Base-by-base conservation (phyloP, 1,139 yeast species). In the Nakaseomyces delphensis region DNA sequence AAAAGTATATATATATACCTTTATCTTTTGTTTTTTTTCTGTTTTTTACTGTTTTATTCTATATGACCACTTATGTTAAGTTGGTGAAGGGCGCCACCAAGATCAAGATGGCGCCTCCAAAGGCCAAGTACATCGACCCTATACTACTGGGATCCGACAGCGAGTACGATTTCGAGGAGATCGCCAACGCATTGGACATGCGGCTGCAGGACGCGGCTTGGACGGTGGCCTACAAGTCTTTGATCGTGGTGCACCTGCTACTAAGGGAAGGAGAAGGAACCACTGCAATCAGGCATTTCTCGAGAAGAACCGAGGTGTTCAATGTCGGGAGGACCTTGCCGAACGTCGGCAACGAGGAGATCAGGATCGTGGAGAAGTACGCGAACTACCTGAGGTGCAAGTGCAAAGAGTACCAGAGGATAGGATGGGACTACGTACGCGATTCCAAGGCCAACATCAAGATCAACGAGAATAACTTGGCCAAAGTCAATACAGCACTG, bases 81-180 rank as follows among this genome's bases (percentile, higher is more conserved):
- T 63, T 77, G 48, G 82, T 78, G 43, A 77, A 76, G 67, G 80
- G 86, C 39, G 87, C 86, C 43, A 80, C 87, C n/a, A 80, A 80
- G 64, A 71, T 67, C 16, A 68, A 68, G 74, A 77, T 87, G 67
- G 97, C 98, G 13, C 96, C 97, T 21, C 98, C 98, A 13, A 91
- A 91, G 66, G 83, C 94, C 36, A 91, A 93, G 61, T 93, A 91
- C 60, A 80, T 89, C 44, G 96, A 89, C 63, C 97, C 97, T 1
- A 84, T 91, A 45, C 71, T 91, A 39, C 73, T 83, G 69, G 82
- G 94, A 3, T 85, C 96, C 0, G 64, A 74, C 13, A 64, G 67
- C 42, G 64, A 66, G 27, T 80, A 75, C 27, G 80, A 82, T 51
- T 77, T 89, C 56, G 70, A 72, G 44, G 75, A 79, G 15, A 80